Evolutionary conservation across 78 protist species (phyloP).

Genomic region (Guillardia theta): DNA sequence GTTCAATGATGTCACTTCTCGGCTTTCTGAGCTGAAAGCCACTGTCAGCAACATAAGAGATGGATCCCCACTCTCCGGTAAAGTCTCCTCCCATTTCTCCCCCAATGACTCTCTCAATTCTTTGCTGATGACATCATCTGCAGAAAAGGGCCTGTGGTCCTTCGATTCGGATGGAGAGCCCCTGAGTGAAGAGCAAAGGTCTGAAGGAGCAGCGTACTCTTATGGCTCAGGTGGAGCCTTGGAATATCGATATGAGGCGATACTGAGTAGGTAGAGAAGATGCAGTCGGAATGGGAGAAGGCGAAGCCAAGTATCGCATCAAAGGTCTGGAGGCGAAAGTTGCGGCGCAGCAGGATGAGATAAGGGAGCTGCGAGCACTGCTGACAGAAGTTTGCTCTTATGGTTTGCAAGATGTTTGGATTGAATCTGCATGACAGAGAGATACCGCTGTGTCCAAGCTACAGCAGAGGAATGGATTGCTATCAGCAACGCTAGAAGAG

Average conservation of each 20-base stretch:
- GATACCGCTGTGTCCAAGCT: background rate
- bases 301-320: background rate
- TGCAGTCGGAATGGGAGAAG: background rate
- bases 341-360: slow-evolving; percentile 1
- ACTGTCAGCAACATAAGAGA: background rate
- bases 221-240: no score
- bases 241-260: background rate
- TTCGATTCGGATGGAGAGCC: background rate
- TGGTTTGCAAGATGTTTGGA: no score
- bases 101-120: no score
- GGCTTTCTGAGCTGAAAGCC: background rate
- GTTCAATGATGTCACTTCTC: background rate
- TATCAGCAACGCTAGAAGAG: background rate
- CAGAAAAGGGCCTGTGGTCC: background rate
- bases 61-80: background rate
- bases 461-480: background rate
- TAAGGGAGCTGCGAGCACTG: background rate
- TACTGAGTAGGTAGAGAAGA: background rate
- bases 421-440: no score
- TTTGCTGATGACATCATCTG: no score
- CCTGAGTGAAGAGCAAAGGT: no score
- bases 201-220: no score
- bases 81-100: no score
- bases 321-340: background rate
- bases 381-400: no score